A percentile compares a stretch with the other conserved stretches of the same genome.
Evolutionary conservation across 2,329 filamentous ascomycete species (phyloP).

Genomic region (Pseudomassariella vexata): DNA sequence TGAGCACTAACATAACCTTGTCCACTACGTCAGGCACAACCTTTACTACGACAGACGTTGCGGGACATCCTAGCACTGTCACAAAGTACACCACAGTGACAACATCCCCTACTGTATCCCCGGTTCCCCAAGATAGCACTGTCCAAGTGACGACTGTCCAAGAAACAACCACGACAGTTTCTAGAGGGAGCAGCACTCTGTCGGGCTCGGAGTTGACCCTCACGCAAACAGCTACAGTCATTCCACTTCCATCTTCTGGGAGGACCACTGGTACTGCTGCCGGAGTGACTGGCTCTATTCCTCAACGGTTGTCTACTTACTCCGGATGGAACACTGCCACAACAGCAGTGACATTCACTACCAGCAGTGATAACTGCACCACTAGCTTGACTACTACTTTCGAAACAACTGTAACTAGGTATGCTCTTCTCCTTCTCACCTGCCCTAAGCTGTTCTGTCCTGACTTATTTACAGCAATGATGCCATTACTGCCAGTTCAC

Average conservation of each 20-base stretch:
- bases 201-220: neutral
- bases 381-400: slow-evolving; percentile 3
- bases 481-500: neutral
- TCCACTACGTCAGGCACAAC: no score
- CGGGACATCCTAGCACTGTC: no score
- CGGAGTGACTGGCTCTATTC: neutral
- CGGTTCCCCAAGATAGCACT: no score
- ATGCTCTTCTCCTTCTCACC: neutral
- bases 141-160: no score
- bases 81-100: no score
- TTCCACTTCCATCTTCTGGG: slow-evolving; percentile 1
- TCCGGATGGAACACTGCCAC: slow-evolving; percentile 4
- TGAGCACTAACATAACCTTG: no score
- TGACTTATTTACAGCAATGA: slow-evolving; percentile 3
- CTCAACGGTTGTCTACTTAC: neutral
- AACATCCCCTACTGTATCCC: no score
- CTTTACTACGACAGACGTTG: no score
- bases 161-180: no score
- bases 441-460: neutral
- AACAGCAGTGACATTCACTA: slow-evolving; percentile 1
- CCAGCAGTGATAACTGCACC: neutral
- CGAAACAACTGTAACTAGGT: slow-evolving; percentile 6
- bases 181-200: no score
- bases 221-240: neutral
- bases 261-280: neutral